Percentiles rank a stretch among this genome's conserved stretches.
phyloP scores from a whole-genome alignment of 768 basidiomycete species.

The Punctularia strigosozonata region DNA sequence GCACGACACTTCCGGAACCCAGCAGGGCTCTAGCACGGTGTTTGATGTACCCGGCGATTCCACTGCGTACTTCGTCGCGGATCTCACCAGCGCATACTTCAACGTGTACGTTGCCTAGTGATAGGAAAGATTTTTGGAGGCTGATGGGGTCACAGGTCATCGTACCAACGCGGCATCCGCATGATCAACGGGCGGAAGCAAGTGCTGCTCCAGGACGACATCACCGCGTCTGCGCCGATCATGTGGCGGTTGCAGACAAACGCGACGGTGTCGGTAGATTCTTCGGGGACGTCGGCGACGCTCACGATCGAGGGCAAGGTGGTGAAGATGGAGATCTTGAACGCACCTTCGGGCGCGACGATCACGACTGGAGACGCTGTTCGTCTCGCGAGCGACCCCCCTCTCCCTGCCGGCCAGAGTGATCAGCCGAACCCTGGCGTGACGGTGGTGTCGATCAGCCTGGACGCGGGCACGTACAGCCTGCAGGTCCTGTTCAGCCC shows the following conservation, averaged over 20 bases:
- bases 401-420: constrained; percentile 39
- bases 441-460: constrained; percentile 63
- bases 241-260: constrained; percentile 97
- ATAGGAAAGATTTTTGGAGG: constrained; percentile 7
- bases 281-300: constrained; percentile 56
- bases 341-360: constrained; percentile 49
- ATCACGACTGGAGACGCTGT: constrained; percentile 47
- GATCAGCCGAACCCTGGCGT: constrained; percentile 76
- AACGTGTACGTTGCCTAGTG: constrained; percentile 39
- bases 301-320: constrained; percentile 61
- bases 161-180: constrained; percentile 78
- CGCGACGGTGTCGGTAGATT: constrained; percentile 55
- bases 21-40: constrained; percentile 81
- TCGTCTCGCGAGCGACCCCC: constrained; percentile 49
- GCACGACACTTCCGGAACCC: constrained; percentile 38
- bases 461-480: constrained; percentile 57
- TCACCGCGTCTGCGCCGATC: constrained; percentile 42
- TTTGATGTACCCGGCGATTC: constrained; percentile 48
- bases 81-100: constrained; percentile 69
- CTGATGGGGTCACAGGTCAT: constrained; percentile 28
- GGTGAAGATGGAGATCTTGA: constrained; percentile 54
- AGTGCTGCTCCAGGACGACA: constrained; percentile 90
- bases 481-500: constrained; percentile 87
- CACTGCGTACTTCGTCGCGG: constrained; percentile 71
- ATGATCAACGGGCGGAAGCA: constrained; percentile 75